Percentiles rank a stretch among this genome's conserved stretches.
These are phyloP conservation scores for Limonium bicolor DNA, from an alignment of 148 eudicot species.

Conservation along the genomic window DNA sequence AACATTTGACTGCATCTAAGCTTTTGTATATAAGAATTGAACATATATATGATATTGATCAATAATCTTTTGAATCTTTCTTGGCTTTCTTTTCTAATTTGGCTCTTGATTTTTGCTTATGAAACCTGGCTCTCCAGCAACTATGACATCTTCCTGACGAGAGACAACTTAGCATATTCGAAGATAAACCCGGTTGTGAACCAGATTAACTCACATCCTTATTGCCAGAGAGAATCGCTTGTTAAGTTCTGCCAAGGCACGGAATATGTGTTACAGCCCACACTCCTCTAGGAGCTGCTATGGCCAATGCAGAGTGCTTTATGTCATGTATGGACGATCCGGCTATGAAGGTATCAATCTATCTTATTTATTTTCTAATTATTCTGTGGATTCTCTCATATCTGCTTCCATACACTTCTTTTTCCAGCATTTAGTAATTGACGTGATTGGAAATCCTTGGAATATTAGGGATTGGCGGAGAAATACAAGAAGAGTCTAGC, in stretches of 20 bases:
- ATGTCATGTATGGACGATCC: slow-evolving; percentile 91
- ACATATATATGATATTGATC: too few species aligned
- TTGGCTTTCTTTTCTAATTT: too few species aligned
- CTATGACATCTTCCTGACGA: slow-evolving; percentile 71
- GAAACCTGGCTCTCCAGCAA: too few species aligned
- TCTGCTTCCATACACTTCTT: too few species aligned
- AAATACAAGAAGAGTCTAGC: slow-evolving; percentile 70
- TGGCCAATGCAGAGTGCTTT: slow-evolving; percentile 82
- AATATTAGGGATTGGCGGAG: slow-evolving; percentile 50
- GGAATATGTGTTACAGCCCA: slow-evolving; percentile 77
- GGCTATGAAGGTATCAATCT: slow-evolving; percentile 56
- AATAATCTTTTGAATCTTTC: too few species aligned
- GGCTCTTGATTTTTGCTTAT: too few species aligned
- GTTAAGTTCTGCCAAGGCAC: slow-evolving; percentile 88
- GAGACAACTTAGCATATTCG: slow-evolving; percentile 82
- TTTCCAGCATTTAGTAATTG: too few species aligned
- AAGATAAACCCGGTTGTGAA: slow-evolving; percentile 95
- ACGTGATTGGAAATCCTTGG: too few species aligned
- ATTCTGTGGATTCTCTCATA: neutral
- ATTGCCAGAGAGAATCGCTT: slow-evolving; percentile 81
- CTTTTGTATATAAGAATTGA: too few species aligned
- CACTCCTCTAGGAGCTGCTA: slow-evolving; percentile 88
- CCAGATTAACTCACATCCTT: slow-evolving; percentile 95
- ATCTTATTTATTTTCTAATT: too few species aligned
- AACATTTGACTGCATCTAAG: slow-evolving; percentile 11